phyloP scores from a whole-genome alignment of 1,284 basidiomycete species.

The Lentinula novae-zelandiae region DNA sequence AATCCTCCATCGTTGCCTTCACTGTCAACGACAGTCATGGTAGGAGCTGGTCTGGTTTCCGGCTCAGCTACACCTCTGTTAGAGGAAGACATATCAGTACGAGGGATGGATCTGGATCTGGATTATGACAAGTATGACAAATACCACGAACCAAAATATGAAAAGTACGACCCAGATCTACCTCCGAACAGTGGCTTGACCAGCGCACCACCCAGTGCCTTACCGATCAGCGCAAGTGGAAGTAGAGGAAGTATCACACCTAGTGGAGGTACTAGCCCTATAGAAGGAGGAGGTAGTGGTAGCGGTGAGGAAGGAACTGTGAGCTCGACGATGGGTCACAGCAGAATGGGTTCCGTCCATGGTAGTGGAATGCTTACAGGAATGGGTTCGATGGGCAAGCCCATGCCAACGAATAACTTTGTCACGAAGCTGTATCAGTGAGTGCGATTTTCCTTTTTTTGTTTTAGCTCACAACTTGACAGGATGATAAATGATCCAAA shows the following conservation, averaged over 20 bases:
- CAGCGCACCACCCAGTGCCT: slow-evolving; percentile 1
- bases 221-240: slow-evolving; percentile 1
- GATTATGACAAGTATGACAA: slow-evolving; percentile 11
- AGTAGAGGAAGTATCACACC: slow-evolving; percentile 15
- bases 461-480: background rate
- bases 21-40: slow-evolving; percentile 5
- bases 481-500: slow-evolving; percentile 83
- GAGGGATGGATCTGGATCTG: slow-evolving; percentile 3
- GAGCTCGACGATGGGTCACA: slow-evolving; percentile 22
- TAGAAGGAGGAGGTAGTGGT: slow-evolving; percentile 46
- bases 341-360: slow-evolving; percentile 14
- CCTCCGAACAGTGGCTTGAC: slow-evolving; percentile 4
- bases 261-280: slow-evolving; percentile 41
- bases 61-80: slow-evolving; percentile 6
- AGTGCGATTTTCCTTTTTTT: slow-evolving; percentile 21
- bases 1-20: slow-evolving; percentile 6
- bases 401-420: slow-evolving; percentile 75
- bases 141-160: slow-evolving; percentile 7
- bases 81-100: slow-evolving; percentile 5
- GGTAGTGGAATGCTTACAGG: slow-evolving; percentile 4
- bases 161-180: slow-evolving; percentile 7
- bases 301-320: slow-evolving; percentile 20
- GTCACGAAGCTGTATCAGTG: slow-evolving; percentile 81
- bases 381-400: slow-evolving; percentile 58
- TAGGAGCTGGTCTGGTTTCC: background rate